These are phyloP conservation scores for Ceratocystiopsis minuta DNA, from an alignment of 2,329 filamentous ascomycete species.

Conservation along the genomic window DNA sequence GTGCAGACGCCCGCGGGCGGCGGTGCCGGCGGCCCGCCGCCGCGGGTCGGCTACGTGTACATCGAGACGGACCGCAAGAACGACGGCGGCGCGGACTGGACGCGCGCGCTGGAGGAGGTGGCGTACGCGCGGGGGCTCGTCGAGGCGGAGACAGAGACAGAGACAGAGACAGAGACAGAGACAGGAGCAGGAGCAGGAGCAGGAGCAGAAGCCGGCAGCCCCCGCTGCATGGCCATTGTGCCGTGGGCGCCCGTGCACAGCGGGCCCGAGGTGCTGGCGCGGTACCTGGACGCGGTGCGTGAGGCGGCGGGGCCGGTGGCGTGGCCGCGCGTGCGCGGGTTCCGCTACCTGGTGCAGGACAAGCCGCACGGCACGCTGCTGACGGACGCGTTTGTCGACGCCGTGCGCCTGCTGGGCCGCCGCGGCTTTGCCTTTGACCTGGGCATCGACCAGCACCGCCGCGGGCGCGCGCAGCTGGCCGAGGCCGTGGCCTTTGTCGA, in stretches of 20 bases:
- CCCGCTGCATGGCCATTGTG: constrained; percentile 48
- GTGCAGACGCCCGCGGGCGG: constrained; percentile 13
- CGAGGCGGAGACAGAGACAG: constrained; percentile 30
- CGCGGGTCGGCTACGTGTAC: constrained; percentile 54
- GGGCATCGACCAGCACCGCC: constrained; percentile 63
- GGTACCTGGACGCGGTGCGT: constrained; percentile 46
- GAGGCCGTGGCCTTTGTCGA: constrained; percentile 55
- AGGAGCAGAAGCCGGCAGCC: constrained; percentile 39
- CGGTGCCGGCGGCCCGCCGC: constrained; percentile 21
- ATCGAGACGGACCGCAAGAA: constrained; percentile 65
- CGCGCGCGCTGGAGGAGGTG: constrained; percentile 53
- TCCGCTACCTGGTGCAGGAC: constrained; percentile 69
- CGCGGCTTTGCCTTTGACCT: constrained; percentile 60
- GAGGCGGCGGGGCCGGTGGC: constrained; percentile 42
- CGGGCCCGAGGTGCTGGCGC: constrained; percentile 37
- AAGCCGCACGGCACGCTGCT: constrained; percentile 51
- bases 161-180: constrained; percentile 24
- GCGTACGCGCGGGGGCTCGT: constrained; percentile 49
- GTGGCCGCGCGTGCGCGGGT: constrained; percentile 56
- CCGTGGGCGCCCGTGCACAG: constrained; percentile 74
- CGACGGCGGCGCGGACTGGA: constrained; percentile 41
- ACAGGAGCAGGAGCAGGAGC: constrained; percentile 23
- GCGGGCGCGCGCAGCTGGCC: constrained; percentile 55
- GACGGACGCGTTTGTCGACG: constrained; percentile 42
- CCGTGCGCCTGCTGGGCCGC: constrained; percentile 45